A percentile compares a stretch with the other conserved stretches of the same genome.
Evolutionary conservation across 2,329 filamentous ascomycete species (phyloP).

Genomic region (Claviceps monticola): DNA sequence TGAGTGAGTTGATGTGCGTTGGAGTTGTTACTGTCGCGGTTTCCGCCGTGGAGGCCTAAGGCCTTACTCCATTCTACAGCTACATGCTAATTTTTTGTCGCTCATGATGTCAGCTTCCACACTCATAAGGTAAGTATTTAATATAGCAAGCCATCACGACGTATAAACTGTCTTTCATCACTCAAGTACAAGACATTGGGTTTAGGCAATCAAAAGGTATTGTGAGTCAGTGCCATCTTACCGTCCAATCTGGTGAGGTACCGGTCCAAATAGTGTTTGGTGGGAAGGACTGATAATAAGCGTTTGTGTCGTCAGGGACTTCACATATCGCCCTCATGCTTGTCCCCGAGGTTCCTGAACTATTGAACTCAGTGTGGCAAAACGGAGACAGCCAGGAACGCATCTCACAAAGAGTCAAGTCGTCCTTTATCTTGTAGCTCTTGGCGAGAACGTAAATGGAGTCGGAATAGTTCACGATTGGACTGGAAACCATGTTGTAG

Average conservation of each 20-base stretch:
- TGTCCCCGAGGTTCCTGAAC: slow-evolving; percentile 43
- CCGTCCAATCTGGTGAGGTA: slow-evolving; percentile 36
- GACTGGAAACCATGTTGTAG: slow-evolving; percentile 55
- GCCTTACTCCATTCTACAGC: slow-evolving; percentile 39
- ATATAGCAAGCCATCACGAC: background rate
- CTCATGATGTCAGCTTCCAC: background rate
- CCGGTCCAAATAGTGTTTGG: slow-evolving; percentile 16
- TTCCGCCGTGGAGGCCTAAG: slow-evolving; percentile 42
- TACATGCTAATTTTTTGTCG: slow-evolving; percentile 23
- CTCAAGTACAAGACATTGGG: too few relatives aligned
- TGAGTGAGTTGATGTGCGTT: slow-evolving; percentile 44
- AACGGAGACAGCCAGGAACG: slow-evolving; percentile 47
- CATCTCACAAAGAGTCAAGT: slow-evolving; percentile 50
- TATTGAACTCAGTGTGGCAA: slow-evolving; percentile 51
- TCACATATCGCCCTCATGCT: slow-evolving; percentile 48
- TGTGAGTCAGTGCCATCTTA: slow-evolving; percentile 2
- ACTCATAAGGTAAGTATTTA: background rate
- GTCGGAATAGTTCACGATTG: slow-evolving; percentile 25
- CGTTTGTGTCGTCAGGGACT: slow-evolving; percentile 35
- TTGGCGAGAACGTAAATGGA: slow-evolving; percentile 56
- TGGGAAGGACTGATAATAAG: slow-evolving; percentile 35
- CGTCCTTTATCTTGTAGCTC: slow-evolving; percentile 26
- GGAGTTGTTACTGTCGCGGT: slow-evolving; percentile 40
- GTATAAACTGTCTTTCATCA: background rate
- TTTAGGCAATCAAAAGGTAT: background rate